Evolutionary conservation across 1,284 basidiomycete species (phyloP).

Genomic region (Naganishia liquefaciens): DNA sequence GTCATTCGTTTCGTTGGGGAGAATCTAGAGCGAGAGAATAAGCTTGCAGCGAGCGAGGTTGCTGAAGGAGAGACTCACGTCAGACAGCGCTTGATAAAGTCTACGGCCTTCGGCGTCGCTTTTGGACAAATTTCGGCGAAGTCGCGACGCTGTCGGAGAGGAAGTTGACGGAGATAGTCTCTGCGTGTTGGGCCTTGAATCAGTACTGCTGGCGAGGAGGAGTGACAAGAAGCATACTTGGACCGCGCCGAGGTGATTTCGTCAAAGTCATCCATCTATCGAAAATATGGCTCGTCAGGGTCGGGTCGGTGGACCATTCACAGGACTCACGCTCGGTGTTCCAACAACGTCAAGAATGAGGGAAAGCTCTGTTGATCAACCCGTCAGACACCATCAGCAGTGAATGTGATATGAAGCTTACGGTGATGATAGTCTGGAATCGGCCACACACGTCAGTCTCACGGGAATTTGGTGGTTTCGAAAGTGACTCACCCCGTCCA

Average conservation of each 20-base stretch:
- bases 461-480: slow-evolving; percentile 22
- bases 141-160: slow-evolving; percentile 82
- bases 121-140: slow-evolving; percentile 74
- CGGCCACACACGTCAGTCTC: slow-evolving; percentile 17
- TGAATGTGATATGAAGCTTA: slow-evolving; percentile 26
- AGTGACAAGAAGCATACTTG: slow-evolving; percentile 51
- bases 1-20: slow-evolving; percentile 87
- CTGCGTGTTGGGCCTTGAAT: slow-evolving; percentile 33
- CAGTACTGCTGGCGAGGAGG: background rate
- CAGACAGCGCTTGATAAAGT: slow-evolving; percentile 82
- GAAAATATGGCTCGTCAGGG: slow-evolving; percentile 27
- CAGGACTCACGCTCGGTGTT: slow-evolving; percentile 55
- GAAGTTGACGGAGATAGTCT: slow-evolving; percentile 89
- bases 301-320: background rate
- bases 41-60: slow-evolving; percentile 31
- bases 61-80: slow-evolving; percentile 57
- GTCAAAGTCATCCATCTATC: slow-evolving; percentile 62
- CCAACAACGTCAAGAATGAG: slow-evolving; percentile 63
- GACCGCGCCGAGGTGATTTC: slow-evolving; percentile 75
- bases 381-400: slow-evolving; percentile 29
- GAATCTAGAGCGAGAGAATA: slow-evolving; percentile 57
- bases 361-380: slow-evolving; percentile 56
- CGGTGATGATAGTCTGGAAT: slow-evolving; percentile 48
- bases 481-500: slow-evolving; percentile 69
- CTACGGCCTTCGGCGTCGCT: slow-evolving; percentile 82